Evolutionary conservation across 2,329 filamentous ascomycete genomes (phyloP).

Genomic region (Epichloe bromicola): DNA sequence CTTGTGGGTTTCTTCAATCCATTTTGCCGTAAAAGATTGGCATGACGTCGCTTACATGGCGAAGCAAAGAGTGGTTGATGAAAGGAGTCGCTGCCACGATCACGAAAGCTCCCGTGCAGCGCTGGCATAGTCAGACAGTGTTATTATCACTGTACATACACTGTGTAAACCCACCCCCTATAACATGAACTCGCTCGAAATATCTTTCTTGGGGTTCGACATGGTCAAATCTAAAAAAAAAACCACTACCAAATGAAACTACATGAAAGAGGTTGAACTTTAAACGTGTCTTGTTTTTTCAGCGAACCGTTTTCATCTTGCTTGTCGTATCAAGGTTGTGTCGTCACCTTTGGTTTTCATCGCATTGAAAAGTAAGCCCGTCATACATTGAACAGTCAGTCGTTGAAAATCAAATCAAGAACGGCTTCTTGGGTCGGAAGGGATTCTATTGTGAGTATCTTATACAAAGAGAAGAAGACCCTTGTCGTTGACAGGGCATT

Average conservation of each 20-base stretch:
- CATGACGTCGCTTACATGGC: background rate
- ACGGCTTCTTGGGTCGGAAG: constrained; percentile 4
- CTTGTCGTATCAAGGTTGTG: background rate
- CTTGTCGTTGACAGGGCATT: constrained; percentile 11
- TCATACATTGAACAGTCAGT: background rate
- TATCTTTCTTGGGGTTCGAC: background rate
- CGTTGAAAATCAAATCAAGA: background rate
- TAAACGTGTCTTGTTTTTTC: too few species aligned
- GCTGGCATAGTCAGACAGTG: background rate
- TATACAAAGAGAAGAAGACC: constrained; percentile 22
- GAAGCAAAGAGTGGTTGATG: background rate
- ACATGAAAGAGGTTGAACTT: too few species aligned
- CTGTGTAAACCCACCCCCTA: background rate
- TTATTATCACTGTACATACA: background rate
- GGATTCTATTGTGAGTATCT: constrained; percentile 25
- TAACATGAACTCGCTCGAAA: background rate
- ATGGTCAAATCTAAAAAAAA: background rate
- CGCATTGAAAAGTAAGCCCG: background rate
- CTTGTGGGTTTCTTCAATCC: background rate
- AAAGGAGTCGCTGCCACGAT: background rate
- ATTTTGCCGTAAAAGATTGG: background rate
- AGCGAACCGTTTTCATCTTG: background rate
- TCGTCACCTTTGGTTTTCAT: background rate
- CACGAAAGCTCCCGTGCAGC: background rate
- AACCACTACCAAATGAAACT: too few species aligned